These are phyloP conservation scores for Obba rivulosa DNA, from an alignment of 768 basidiomycete species.

Conservation along the genomic window DNA sequence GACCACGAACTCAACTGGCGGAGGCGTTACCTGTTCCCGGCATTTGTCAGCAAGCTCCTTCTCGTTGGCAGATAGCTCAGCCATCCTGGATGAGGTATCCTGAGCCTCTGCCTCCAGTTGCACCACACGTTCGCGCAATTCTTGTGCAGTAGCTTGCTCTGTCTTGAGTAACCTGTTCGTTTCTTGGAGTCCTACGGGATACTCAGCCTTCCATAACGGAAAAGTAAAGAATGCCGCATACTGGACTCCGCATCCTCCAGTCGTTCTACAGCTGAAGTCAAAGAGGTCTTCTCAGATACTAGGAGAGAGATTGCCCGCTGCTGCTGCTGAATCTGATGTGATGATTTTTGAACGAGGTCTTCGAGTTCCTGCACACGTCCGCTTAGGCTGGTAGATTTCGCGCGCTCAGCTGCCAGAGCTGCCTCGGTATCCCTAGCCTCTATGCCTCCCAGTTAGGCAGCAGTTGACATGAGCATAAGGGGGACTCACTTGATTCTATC, in stretches of 20 bases:
- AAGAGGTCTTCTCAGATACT: conserved; percentile 31
- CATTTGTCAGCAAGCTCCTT: conserved; percentile 44
- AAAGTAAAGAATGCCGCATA: conserved; percentile 9
- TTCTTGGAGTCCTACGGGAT: conserved; percentile 18
- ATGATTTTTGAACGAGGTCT: conserved; percentile 12
- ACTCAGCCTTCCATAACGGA: background rate
- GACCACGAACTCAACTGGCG: background rate
- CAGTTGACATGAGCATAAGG: background rate
- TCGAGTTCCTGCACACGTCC: conserved; percentile 16
- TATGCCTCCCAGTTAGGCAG: background rate
- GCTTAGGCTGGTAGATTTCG: conserved; percentile 5
- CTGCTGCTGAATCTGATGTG: conserved; percentile 20
- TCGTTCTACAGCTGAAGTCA: conserved; percentile 25
- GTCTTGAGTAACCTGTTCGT: conserved; percentile 16
- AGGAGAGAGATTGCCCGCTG: conserved; percentile 37
- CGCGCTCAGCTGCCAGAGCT: conserved; percentile 6
- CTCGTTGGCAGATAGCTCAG: conserved; percentile 42
- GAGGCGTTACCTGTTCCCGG: conserved; percentile 45
- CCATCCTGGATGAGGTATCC: conserved; percentile 33
- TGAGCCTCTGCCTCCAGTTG: conserved; percentile 36
- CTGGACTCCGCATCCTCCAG: conserved; percentile 26
- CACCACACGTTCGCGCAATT: conserved; percentile 29
- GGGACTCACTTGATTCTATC: conserved; percentile 3
- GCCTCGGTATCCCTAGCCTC: conserved; percentile 3
- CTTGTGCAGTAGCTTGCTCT: conserved; percentile 13